These are phyloP conservation scores for Selaginella tamariscina DNA, from an alignment of 75 land plant species.

Conservation along the genomic window DNA sequence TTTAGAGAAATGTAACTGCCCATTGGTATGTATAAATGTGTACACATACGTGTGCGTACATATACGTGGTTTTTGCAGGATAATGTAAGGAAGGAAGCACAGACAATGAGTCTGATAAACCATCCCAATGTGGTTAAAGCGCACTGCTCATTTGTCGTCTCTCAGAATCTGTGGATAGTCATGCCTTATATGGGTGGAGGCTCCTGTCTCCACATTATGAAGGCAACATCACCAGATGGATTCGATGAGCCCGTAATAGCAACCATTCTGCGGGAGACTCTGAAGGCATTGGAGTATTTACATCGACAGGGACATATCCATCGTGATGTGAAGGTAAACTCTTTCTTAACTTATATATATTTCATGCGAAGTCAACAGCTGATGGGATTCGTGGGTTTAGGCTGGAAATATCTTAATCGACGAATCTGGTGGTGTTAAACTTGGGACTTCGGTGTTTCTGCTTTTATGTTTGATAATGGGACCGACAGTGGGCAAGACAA, in stretches of 20 bases:
- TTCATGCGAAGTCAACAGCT: background rate
- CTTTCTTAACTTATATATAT: background rate
- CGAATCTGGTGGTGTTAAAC: slow-evolving; percentile 65
- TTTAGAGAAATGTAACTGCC: slow-evolving; percentile 88
- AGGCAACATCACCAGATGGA: slow-evolving; percentile 71
- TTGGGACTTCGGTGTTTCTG: slow-evolving; percentile 97
- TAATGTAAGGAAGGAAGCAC: slow-evolving; percentile 77
- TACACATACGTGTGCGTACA: background rate
- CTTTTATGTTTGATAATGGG: slow-evolving; percentile 99
- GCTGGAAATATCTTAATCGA: slow-evolving; percentile 91
- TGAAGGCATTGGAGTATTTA: slow-evolving; percentile 88
- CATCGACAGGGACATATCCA: slow-evolving; percentile 89
- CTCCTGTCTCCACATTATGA: slow-evolving; percentile 93
- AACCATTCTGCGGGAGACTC: slow-evolving; percentile 59
- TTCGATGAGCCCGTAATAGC: slow-evolving; percentile 93
- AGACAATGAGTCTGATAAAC: slow-evolving; percentile 71
- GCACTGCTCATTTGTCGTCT: slow-evolving; percentile 69
- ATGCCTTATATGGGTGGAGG: slow-evolving; percentile 99
- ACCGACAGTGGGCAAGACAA: slow-evolving; percentile 82
- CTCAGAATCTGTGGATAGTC: slow-evolving; percentile 79
- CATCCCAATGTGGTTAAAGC: slow-evolving; percentile 73
- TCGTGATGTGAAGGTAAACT: slow-evolving; percentile 83
- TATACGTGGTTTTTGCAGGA: slow-evolving; percentile 36
- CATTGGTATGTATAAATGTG: slow-evolving; percentile 49
- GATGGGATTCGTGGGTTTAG: slow-evolving; percentile 22